A percentile compares a stretch with the other conserved stretches of the same genome.
Evolutionary conservation across 2,329 filamentous ascomycete genomes (phyloP).

Genomic region (Sarocladiaceae sp.): DNA sequence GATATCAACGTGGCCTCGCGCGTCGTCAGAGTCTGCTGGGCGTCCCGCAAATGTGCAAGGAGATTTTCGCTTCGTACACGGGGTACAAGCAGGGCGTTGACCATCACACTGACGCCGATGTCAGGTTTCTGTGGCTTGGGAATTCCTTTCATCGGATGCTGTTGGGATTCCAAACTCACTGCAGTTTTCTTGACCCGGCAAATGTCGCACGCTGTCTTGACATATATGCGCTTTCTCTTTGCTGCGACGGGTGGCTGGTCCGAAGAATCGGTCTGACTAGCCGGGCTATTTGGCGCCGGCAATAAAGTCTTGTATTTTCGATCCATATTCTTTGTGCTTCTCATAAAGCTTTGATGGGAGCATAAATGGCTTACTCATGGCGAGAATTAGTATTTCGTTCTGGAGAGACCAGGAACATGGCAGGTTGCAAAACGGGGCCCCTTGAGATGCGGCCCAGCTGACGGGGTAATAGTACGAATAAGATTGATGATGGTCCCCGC

Average conservation of each 20-base stretch:
- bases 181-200: constrained; percentile 13
- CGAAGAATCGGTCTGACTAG: not conserved
- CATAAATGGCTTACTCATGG: not conserved
- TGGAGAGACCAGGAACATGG: too few species aligned
- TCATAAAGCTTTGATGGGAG: not conserved
- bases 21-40: constrained; percentile 5
- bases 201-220: constrained; percentile 12
- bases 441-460: too few species aligned
- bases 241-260: not conserved
- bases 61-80: constrained; percentile 9
- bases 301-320: constrained; percentile 11
- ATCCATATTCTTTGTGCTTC: constrained; percentile 9
- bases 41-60: constrained; percentile 10
- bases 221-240: constrained; percentile 10
- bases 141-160: too few species aligned
- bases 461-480: too few species aligned
- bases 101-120: constrained; percentile 11
- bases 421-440: too few species aligned
- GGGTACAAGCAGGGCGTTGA: constrained; percentile 11
- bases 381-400: too few species aligned
- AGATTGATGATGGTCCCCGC: too few species aligned
- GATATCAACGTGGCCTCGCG: not conserved
- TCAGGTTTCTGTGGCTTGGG: not conserved
- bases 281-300: not conserved
- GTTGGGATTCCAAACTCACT: constrained; percentile 10